Conservation (phyloP, 2,329 filamentous ascomycete genomes). For the Cryphonectria radicalis region DNA sequence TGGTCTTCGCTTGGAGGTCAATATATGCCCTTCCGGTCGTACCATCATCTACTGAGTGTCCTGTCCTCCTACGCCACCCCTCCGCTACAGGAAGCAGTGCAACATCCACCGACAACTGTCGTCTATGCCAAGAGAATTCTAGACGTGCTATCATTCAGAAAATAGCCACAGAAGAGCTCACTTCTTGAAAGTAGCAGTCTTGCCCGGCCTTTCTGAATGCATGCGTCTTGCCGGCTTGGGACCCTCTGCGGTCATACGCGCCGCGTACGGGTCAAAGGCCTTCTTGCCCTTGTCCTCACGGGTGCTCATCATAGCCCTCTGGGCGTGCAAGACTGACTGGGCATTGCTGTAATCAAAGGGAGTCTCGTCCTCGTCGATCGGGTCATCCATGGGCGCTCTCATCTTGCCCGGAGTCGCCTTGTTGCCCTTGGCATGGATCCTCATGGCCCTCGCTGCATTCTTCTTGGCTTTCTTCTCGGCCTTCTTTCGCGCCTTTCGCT, state of each 20-base stretch:
- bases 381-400: conserved; percentile 20
- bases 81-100: background rate
- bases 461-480: conserved; percentile 28
- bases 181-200: conserved; percentile 48
- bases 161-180: conserved; percentile 23
- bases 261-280: conserved; percentile 40
- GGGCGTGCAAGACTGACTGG: conserved; percentile 38
- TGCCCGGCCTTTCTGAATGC: conserved; percentile 40
- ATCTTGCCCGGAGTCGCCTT: conserved; percentile 17
- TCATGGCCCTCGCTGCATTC: conserved; percentile 28
- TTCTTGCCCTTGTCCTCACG: conserved; percentile 32
- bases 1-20: background rate
- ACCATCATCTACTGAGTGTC: background rate
- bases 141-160: background rate
- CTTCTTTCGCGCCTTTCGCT: conserved; percentile 31
- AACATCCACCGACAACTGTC: background rate
- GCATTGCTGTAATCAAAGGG: conserved; percentile 45
- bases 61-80: background rate
- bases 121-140: background rate
- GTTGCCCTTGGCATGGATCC: conserved; percentile 28
- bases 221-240: conserved; percentile 39
- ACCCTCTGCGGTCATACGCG: conserved; percentile 36
- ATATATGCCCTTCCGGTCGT: background rate
- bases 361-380: conserved; percentile 32
- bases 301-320: conserved; percentile 31